Evolutionary conservation across 2,329 filamentous ascomycete genomes (phyloP).

Genomic region (Exophiala dermatitidis): DNA sequence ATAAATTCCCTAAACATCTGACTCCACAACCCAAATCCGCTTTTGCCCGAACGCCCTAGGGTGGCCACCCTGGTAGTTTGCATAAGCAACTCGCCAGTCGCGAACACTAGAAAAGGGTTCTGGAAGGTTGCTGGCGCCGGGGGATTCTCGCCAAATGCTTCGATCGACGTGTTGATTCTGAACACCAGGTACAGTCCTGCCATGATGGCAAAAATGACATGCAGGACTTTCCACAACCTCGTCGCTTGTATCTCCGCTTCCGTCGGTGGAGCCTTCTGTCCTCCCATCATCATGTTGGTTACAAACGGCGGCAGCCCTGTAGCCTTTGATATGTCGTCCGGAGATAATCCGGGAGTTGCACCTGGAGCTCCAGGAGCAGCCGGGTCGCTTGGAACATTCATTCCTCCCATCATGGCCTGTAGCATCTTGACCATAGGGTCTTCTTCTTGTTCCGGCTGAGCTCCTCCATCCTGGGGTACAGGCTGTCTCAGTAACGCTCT

Average conservation of each 20-base stretch:
- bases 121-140: constrained; percentile 40
- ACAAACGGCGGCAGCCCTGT: constrained; percentile 30
- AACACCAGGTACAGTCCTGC: constrained; percentile 48
- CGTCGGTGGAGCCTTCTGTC: constrained; percentile 34
- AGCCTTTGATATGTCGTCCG: constrained; percentile 26
- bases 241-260: constrained; percentile 33
- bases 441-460: constrained; percentile 36
- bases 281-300: constrained; percentile 34
- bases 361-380: constrained; percentile 2
- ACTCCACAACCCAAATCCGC: constrained; percentile 32
- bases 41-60: constrained; percentile 27
- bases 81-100: constrained; percentile 42
- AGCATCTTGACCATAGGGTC: constrained; percentile 51
- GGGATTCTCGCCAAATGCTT: constrained; percentile 35
- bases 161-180: constrained; percentile 33
- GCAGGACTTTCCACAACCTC: constrained; percentile 50
- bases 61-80: constrained; percentile 33
- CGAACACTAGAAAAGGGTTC: constrained; percentile 41
- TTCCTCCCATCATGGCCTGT: constrained; percentile 44
- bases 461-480: constrained; percentile 25
- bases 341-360: constrained; percentile 16
- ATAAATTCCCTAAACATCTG: constrained; percentile 36
- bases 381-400: constrained; percentile 1
- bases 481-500: constrained; percentile 26
- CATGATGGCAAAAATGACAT: constrained; percentile 51